Base-by-base conservation (phyloP, 441 rosid species). In the Populus hybrid region DNA sequence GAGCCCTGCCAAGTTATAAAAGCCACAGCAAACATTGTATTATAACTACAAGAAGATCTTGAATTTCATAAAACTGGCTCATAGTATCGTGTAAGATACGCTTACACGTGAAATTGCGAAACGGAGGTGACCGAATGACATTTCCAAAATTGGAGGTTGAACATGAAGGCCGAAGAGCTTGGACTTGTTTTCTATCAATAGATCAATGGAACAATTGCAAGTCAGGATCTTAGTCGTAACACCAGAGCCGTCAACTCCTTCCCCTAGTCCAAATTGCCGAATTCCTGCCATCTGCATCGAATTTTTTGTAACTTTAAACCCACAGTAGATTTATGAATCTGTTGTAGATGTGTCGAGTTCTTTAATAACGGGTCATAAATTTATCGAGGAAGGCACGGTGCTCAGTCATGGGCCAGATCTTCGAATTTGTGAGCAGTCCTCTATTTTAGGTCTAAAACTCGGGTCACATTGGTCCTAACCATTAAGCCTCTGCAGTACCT, bases 211-310 rank as follows among this genome's bases (percentile, higher is more conserved):
- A 67, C 85, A 87, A 79, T 93, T 95, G 88, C 87, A 88, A 73
- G 88, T 89, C 73, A 95, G 89, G 63, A 93, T 85, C 83, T 88
- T 90, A 28, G 99, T 91, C 3, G 90, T 40, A 5, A 89, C 91
- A 32, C 99, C 99, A 26, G 85, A 84, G 30, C 83, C 73, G 78
- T 93, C 98, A 67, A 93, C 90, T 57, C 98, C 98, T 89, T 92
- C 97, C 12, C 86, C 94, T 66, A 95, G 83, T 72, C 72, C 83
- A 63, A 93, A 95, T 69, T 85, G 73, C 16, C 82, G 73, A 54
- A 93, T 73, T 76, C 90, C 83, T 26, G 75, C 89, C 67, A 90
- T 79, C 99, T 95, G 88, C 81, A 73, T 36, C 40, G 26, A 24
- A 24, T 8, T 34, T 64, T 28, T 8, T 12, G 2, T 12, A 10